Conservation (phyloP, 345 rosid genomes). For the Iberis pinnata region DNA sequence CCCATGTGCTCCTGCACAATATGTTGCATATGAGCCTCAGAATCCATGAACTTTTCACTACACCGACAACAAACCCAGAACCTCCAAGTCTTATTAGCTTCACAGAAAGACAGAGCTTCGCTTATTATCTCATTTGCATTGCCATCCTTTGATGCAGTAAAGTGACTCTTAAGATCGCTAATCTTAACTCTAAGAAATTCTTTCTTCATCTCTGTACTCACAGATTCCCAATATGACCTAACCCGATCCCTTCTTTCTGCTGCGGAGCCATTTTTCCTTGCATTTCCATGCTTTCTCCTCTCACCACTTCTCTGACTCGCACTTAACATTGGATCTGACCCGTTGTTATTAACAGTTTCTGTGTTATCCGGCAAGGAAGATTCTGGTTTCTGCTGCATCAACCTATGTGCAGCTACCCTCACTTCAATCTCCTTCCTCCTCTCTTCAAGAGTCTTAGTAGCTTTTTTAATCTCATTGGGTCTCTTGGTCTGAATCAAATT, state of each 20-base stretch:
- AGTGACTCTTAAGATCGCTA: slow-evolving; percentile 55
- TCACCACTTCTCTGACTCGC: slow-evolving; percentile 57
- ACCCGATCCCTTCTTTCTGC: slow-evolving; percentile 63
- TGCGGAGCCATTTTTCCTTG: slow-evolving; percentile 48
- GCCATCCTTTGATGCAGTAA: slow-evolving; percentile 49
- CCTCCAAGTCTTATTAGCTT: slow-evolving; percentile 61
- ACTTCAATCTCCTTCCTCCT: slow-evolving; percentile 93
- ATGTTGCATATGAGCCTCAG: slow-evolving; percentile 72
- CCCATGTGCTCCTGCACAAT: slow-evolving; percentile 72
- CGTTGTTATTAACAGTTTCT: slow-evolving; percentile 42
- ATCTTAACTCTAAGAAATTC: slow-evolving; percentile 55
- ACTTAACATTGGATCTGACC: slow-evolving; percentile 37
- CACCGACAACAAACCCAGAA: slow-evolving; percentile 81
- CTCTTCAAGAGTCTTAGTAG: slow-evolving; percentile 85
- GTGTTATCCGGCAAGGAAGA: slow-evolving; percentile 28
- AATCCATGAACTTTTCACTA: slow-evolving; percentile 47
- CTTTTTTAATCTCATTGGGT: slow-evolving; percentile 91
- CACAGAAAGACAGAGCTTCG: slow-evolving; percentile 56
- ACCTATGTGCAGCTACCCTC: slow-evolving; percentile 80
- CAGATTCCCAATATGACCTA: slow-evolving; percentile 60
- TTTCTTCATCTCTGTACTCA: slow-evolving; percentile 51
- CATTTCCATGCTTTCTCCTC: slow-evolving; percentile 58
- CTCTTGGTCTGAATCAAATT: slow-evolving; percentile 63
- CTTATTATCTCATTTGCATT: slow-evolving; percentile 46
- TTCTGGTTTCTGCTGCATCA: slow-evolving; percentile 81